A percentile compares a stretch with the other conserved stretches of the same genome.
Conservation (phyloP, 2,329 filamentous ascomycete genomes). For the Cytospora chrysosperma region DNA sequence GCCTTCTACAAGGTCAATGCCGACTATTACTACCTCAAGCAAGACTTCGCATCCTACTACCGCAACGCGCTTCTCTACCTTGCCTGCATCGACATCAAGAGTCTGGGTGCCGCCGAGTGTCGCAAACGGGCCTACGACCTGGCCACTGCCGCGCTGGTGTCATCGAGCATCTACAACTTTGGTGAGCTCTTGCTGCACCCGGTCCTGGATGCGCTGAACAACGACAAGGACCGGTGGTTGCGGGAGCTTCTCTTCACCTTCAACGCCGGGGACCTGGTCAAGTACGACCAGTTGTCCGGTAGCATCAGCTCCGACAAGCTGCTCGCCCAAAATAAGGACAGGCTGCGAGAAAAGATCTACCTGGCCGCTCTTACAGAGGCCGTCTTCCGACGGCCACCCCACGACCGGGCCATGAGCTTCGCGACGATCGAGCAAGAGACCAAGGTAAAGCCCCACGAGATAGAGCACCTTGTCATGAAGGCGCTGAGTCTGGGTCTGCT, state of each 20-base stretch:
- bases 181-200: constrained; percentile 97
- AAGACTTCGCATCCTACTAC: constrained; percentile 96
- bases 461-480: constrained; percentile 99
- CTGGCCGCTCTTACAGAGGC: constrained; percentile 94
- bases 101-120: constrained; percentile 72
- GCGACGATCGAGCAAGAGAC: constrained; percentile 85
- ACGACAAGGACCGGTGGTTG: constrained; percentile 79
- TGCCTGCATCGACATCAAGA: constrained; percentile 83
- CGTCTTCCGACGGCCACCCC: constrained; percentile 91
- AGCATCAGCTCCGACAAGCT: constrained; percentile 80
- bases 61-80: constrained; percentile 96
- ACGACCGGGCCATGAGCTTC: constrained; percentile 94
- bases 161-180: constrained; percentile 97
- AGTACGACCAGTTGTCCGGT: constrained; percentile 79
- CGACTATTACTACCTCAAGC: constrained; percentile 89
- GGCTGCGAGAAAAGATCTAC: constrained; percentile 96
- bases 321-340: constrained; percentile 74
- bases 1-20: constrained; percentile 95
- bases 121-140: constrained; percentile 87
- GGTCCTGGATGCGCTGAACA: constrained; percentile 78
- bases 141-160: constrained; percentile 86
- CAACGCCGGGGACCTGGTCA: constrained; percentile 88
- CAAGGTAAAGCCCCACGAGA: constrained; percentile 85
- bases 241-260: constrained; percentile 96
- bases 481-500: constrained; percentile 90